A percentile compares a stretch with the other conserved stretches of the same genome.
Conservation (phyloP, 225 moss, liverwort and hornwort genomes). For the Marchantia polymorpha region DNA sequence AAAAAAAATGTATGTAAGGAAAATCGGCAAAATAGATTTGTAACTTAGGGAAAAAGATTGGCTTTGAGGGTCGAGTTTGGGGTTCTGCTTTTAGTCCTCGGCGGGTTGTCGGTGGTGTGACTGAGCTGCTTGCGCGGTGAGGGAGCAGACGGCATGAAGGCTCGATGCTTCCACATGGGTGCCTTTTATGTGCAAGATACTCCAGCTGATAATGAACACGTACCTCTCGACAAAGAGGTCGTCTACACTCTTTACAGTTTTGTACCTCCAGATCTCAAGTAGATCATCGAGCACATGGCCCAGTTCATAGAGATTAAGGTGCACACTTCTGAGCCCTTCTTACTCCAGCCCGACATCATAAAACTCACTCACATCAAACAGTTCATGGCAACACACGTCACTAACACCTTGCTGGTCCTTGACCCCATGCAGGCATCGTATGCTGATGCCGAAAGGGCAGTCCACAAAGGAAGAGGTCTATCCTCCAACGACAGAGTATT, state of each 20-base stretch:
- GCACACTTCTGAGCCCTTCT: constrained; percentile 47
- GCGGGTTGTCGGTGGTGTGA: too few relatives aligned
- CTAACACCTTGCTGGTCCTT: constrained; percentile 66
- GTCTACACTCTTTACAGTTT: constrained; percentile 68
- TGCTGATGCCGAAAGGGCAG: constrained; percentile 61
- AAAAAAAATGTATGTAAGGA: too few relatives aligned
- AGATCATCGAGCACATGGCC: constrained; percentile 67
- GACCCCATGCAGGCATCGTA: constrained; percentile 59
- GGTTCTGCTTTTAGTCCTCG: too few relatives aligned
- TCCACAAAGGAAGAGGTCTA: constrained; percentile 75
- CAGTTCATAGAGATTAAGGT: constrained; percentile 71
- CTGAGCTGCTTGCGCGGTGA: too few relatives aligned
- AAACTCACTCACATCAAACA: constrained; percentile 79
- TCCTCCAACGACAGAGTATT: constrained; percentile 54
- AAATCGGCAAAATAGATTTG: too few relatives aligned
- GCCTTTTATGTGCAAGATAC: constrained; percentile 65
- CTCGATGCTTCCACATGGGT: constrained; percentile 60
- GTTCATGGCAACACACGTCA: constrained; percentile 79
- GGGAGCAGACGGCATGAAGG: too few relatives aligned
- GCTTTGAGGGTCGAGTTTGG: too few relatives aligned
- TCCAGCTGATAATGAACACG: constrained; percentile 88
- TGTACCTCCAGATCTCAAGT: constrained; percentile 81
- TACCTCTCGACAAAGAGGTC: constrained; percentile 95
- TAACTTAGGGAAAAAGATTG: too few relatives aligned
- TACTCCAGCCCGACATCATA: constrained; percentile 35